phyloP scores from a whole-genome alignment of 345 rosid genomes.

The Hevea brasiliensis region DNA sequence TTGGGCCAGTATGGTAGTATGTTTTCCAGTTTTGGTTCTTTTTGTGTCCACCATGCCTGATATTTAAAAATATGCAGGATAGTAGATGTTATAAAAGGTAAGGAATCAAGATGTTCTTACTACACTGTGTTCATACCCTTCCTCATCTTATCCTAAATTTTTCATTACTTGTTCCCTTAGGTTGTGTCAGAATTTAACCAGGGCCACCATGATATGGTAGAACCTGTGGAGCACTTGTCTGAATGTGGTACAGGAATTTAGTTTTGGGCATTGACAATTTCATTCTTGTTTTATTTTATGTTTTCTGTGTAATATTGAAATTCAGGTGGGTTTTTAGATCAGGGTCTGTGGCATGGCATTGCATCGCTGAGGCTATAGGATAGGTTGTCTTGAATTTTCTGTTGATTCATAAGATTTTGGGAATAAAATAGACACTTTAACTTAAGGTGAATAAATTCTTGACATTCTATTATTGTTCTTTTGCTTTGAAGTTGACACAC shows the following conservation, averaged over 20 bases:
- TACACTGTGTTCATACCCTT: neutral
- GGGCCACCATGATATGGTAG: neutral
- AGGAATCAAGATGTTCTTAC: neutral
- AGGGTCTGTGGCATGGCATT: neutral
- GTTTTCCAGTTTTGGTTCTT: neutral
- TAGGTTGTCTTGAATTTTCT: neutral
- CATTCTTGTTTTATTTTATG: neutral
- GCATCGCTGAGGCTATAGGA: neutral
- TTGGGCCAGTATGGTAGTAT: neutral
- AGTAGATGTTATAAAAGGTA: neutral
- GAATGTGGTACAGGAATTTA: neutral
- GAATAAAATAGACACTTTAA: neutral
- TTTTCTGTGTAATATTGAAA: neutral
- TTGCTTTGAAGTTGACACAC: constrained; percentile 25
- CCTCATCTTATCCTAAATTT: neutral
- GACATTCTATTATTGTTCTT: neutral
- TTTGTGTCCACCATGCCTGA: neutral
- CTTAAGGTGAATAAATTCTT: neutral
- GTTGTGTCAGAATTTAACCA: neutral
- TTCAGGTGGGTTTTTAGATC: neutral
- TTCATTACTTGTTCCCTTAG: neutral
- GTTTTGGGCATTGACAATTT: neutral
- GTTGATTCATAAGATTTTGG: too few relatives aligned
- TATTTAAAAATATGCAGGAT: neutral
- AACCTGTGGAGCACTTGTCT: neutral